Base-by-base conservation (phyloP, 352 stramenopile species). In the Pelagophyceae sp. region DNA sequence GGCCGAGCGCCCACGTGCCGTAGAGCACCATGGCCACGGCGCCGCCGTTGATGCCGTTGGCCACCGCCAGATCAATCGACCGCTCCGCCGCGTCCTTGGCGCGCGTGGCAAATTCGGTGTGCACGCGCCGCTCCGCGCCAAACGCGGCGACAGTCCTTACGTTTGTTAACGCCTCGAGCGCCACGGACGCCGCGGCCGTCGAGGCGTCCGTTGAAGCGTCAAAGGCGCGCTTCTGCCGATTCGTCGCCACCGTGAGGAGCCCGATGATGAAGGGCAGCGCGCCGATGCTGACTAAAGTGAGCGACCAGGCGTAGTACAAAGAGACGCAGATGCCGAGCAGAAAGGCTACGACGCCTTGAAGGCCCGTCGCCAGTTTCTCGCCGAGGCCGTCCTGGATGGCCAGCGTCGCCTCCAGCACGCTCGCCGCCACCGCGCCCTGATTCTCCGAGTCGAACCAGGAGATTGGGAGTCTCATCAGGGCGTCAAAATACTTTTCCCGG, bases 141-240 rank as follows among this genome's bases (percentile, higher is more conserved):
- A 89, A 90, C 37, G 85, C 82, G 50, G 90, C 88, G 0, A 92
- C 86, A 17, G 87, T 92, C 37, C 87, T 81, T 11, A 90, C 83
- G 78, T 80, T 88, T 0, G 80, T 77, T 35, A 92, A 82, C 20
- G 85, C 82, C 79, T 92, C 86, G 78, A 89, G 82, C 35, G 86
- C 87, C 15, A 82, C 80, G 15, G 78, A 82, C 67, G 88, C 89
- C 31, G 87, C 86, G 29, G 83, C 81, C 38, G 35, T 31, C 33
- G 38, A 74, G 17, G 67, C 33, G 1, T 51, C 67, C 38, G 67
- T 35, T 23, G 67, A 29, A 2, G 6, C 19, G 2, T 27, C 29
- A 11, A 31, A 2, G 33, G 11, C 31, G 1, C 11, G 1, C 38
- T 17, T 1, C 35, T 6, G 15, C 35, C 6, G 15, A 5, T 5